phyloP scores from a whole-genome alignment of 2,329 filamentous ascomycete species.

The Nemania sp. region DNA sequence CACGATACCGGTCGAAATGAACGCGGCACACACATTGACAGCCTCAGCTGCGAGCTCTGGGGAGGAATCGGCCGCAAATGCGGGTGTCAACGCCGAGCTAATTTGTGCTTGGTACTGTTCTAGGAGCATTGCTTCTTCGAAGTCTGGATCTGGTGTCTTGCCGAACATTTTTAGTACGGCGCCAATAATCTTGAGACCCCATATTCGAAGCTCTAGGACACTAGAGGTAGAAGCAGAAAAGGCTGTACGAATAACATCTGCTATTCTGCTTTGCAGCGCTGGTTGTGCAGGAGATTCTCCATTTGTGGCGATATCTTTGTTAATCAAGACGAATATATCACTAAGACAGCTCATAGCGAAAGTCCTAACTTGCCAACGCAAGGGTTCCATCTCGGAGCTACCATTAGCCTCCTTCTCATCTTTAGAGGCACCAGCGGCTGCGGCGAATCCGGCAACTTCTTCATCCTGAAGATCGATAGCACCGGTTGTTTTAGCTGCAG shows the following conservation, averaged over 20 bases:
- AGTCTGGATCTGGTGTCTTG: conserved; percentile 94
- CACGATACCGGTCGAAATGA: conserved; percentile 96
- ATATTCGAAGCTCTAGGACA: conserved; percentile 88
- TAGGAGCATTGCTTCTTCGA: conserved; percentile 93
- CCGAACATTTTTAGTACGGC: conserved; percentile 96
- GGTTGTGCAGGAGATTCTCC: conserved; percentile 82
- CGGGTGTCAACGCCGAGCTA: conserved; percentile 93
- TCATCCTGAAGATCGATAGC: conserved; percentile 91
- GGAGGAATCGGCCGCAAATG: conserved; percentile 94
- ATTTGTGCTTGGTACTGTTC: conserved; percentile 99
- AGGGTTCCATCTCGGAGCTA: conserved; percentile 79
- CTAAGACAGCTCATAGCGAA: conserved; percentile 92
- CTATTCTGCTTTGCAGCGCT: conserved; percentile 84
- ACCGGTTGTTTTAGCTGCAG: conserved; percentile 61
- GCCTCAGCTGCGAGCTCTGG: conserved; percentile 96
- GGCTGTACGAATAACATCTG: conserved; percentile 94
- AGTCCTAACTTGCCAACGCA: conserved; percentile 94
- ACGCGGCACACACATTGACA: conserved; percentile 97
- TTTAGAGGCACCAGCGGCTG: conserved; percentile 70
- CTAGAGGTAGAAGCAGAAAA: conserved; percentile 97
- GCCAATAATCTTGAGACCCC: conserved; percentile 93
- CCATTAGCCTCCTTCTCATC: conserved; percentile 63
- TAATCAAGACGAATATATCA: conserved; percentile 82
- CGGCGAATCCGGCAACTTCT: conserved; percentile 94
- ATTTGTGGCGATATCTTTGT: conserved; percentile 81